These are phyloP conservation scores for Serendipita vermifera DNA, from an alignment of 768 basidiomycete species.

Conservation along the genomic window DNA sequence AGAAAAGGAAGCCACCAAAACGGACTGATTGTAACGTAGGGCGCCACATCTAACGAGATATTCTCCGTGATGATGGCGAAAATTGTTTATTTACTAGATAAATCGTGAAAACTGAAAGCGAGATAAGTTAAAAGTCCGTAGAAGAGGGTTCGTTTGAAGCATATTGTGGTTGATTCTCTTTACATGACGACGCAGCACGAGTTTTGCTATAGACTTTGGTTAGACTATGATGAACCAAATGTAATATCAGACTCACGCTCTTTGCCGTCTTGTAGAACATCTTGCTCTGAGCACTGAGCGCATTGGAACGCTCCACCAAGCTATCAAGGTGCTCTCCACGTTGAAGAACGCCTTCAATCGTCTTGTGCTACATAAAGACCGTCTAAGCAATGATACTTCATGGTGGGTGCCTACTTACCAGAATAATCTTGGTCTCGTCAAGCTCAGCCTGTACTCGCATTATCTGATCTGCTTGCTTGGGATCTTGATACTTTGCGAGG, in stretches of 20 bases:
- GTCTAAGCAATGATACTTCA: background rate
- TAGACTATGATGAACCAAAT: slow-evolving; percentile 11
- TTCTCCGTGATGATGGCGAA: too few relatives aligned
- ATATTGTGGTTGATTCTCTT: too few relatives aligned
- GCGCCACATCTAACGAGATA: too few relatives aligned
- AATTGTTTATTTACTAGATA: too few relatives aligned
- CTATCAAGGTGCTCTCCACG: slow-evolving; percentile 95
- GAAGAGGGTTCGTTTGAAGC: too few relatives aligned
- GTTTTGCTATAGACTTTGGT: slow-evolving; percentile 58
- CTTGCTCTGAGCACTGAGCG: slow-evolving; percentile 81
- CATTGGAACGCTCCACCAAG: slow-evolving; percentile 85
- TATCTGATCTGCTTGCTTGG: slow-evolving; percentile 90
- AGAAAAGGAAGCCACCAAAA: background rate
- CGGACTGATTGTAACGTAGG: background rate
- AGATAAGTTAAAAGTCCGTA: too few relatives aligned
- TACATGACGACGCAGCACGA: slow-evolving; percentile 56
- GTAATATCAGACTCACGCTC: slow-evolving; percentile 48
- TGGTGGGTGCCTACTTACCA: slow-evolving; percentile 42
- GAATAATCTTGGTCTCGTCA: slow-evolving; percentile 97
- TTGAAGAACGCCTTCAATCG: slow-evolving; percentile 92
- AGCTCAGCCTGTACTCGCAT: slow-evolving; percentile 97
- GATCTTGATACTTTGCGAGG: slow-evolving; percentile 90
- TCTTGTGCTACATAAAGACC: slow-evolving; percentile 66
- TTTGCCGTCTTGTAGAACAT: slow-evolving; percentile 99
- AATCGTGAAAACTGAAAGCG: too few relatives aligned